phyloP scores from a whole-genome alignment of 2,329 filamentous ascomycete species.

The Sodiomyces alkalinus region DNA sequence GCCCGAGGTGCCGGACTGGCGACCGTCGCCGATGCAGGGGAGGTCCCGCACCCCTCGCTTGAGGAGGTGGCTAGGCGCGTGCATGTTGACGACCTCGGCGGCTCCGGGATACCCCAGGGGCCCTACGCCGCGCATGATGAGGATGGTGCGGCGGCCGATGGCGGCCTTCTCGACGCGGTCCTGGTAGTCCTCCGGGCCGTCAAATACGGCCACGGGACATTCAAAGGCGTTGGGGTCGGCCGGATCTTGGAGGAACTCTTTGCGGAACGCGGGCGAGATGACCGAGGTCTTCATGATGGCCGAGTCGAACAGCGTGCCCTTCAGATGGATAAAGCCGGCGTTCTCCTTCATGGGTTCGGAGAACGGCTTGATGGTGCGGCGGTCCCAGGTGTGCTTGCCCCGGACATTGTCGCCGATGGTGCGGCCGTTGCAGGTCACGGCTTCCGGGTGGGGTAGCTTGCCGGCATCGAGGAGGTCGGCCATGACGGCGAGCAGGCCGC shows the following conservation, averaged over 20 bases:
- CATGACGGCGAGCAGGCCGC: constrained; percentile 36
- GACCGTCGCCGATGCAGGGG: constrained; percentile 36
- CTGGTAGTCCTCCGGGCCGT: constrained; percentile 33
- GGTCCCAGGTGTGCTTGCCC: constrained; percentile 32
- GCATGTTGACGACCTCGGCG: constrained; percentile 37
- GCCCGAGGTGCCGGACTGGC: constrained; percentile 38
- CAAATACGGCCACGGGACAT: constrained; percentile 29
- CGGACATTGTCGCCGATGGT: constrained; percentile 25
- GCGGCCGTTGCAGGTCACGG: constrained; percentile 29
- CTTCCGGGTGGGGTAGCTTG: constrained; percentile 24
- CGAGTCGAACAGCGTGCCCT: constrained; percentile 30
- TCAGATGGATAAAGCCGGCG: constrained; percentile 34
- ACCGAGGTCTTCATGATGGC: constrained; percentile 38
- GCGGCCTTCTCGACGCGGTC: constrained; percentile 23
- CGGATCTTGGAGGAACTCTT: constrained; percentile 27
- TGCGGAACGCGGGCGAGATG: constrained; percentile 27
- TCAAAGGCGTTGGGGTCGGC: constrained; percentile 31
- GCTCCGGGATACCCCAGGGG: constrained; percentile 34
- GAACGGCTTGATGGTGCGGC: constrained; percentile 28
- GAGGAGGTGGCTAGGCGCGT: constrained; percentile 26
- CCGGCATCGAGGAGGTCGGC: constrained; percentile 33
- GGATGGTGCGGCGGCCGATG: constrained; percentile 25
- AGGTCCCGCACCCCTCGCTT: constrained; percentile 28
- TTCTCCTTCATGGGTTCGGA: constrained; percentile 28
- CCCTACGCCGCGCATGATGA: constrained; percentile 32